phyloP scores from a whole-genome alignment of 2,329 filamentous ascomycete species.

The Parafenestella ontariensis region DNA sequence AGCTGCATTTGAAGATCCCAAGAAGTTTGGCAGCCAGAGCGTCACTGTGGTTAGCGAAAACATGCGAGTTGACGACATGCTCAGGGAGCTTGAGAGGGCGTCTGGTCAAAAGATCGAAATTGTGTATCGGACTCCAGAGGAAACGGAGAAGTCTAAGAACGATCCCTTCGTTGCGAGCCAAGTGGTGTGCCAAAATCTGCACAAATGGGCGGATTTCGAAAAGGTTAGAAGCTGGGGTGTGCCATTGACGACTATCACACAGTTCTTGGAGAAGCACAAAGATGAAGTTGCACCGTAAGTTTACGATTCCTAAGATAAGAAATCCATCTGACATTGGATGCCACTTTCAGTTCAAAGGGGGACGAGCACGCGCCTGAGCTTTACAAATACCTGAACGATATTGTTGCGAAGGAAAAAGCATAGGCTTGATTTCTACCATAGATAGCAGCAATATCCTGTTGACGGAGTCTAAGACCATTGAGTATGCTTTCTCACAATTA shows the following conservation, averaged over 20 bases:
- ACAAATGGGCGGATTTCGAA: conserved; percentile 45
- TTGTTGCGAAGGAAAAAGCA: not conserved
- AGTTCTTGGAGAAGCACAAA: conserved; percentile 42
- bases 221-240: conserved; percentile 49
- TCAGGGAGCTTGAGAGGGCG: conserved; percentile 47
- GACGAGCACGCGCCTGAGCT: too few relatives aligned
- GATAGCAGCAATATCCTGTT: too few relatives aligned
- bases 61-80: conserved; percentile 46
- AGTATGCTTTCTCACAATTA: too few relatives aligned
- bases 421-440: not conserved
- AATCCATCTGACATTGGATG: too few relatives aligned
- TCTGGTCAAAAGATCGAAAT: conserved; percentile 46
- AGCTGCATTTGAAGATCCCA: conserved; percentile 54
- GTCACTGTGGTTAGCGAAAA: conserved; percentile 54
- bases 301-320: not conserved
- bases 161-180: conserved; percentile 54
- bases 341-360: too few relatives aligned
- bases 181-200: conserved; percentile 45
- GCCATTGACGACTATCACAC: conserved; percentile 52
- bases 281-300: conserved; percentile 6
- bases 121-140: conserved; percentile 52
- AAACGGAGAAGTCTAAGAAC: conserved; percentile 41
- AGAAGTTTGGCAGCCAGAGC: conserved; percentile 50
- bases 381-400: not conserved
- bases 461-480: too few relatives aligned